phyloP scores from a whole-genome alignment of 768 basidiomycete genomes.

The Hypholoma sublateritium region DNA sequence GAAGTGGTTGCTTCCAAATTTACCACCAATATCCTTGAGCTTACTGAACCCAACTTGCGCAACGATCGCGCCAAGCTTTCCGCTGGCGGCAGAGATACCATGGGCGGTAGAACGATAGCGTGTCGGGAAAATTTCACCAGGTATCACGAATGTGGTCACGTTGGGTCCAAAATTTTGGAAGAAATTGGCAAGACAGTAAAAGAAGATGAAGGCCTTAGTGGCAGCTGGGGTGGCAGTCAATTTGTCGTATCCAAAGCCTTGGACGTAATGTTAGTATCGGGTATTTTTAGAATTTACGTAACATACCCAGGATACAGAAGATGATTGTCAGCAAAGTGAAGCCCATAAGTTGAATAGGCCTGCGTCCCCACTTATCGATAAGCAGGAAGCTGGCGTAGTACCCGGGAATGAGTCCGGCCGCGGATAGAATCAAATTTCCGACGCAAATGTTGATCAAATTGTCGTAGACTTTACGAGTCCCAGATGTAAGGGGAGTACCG shows the following conservation, averaged over 20 bases:
- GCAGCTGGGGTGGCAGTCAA: constrained; percentile 41
- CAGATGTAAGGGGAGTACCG: constrained; percentile 43
- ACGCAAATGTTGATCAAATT: constrained; percentile 64
- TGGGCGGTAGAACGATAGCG: constrained; percentile 86
- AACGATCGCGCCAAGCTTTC: constrained; percentile 82
- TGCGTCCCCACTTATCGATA: constrained; percentile 80
- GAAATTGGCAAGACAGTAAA: constrained; percentile 84
- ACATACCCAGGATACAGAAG: constrained; percentile 58
- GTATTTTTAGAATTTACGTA: constrained; percentile 33
- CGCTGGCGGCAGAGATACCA: constrained; percentile 81
- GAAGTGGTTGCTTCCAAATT: constrained; percentile 39
- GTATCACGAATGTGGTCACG: constrained; percentile 77
- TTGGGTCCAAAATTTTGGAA: constrained; percentile 91
- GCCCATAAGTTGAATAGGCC: constrained; percentile 80
- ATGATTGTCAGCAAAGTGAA: constrained; percentile 65
- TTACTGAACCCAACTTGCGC: constrained; percentile 77
- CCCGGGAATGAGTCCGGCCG: constrained; percentile 82
- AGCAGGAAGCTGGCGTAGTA: constrained; percentile 66
- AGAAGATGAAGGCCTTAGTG: constrained; percentile 69
- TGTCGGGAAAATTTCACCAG: constrained; percentile 85
- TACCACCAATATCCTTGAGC: constrained; percentile 67
- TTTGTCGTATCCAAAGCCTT: constrained; percentile 70
- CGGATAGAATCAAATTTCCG: constrained; percentile 76
- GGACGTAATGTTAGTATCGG: neutral
- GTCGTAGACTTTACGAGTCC: constrained; percentile 46